Base-by-base conservation (phyloP, 345 rosid genomes). In the Eucalyptus tenuipes region DNA sequence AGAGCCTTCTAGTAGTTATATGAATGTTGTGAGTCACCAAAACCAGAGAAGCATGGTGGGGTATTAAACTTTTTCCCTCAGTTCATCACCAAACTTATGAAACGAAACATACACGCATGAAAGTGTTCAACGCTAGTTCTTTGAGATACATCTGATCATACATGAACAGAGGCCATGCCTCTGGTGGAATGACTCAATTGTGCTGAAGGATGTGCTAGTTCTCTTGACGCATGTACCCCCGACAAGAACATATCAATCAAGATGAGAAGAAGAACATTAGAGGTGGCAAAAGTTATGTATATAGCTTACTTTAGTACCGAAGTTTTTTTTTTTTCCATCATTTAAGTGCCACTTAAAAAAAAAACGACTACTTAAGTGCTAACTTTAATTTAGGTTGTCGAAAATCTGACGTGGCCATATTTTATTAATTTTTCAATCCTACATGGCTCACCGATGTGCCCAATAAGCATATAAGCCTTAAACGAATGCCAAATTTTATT, bases 391-490 rank as follows among this genome's bases (percentile, higher is more conserved):
- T 52, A 20, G 57, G 57, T 52, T 1, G 0, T 52, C 25, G 1
- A 52, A 52, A 52, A 52, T 52, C 25, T 0, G 2, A 52, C 1
- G 0, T 52, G 10, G 1, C 2, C 25, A 20, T 52, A 7, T 20
- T 52, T 20, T 52, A 52, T 52, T 52, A 52, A 52, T 18, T 52
- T 52, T 52, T 52, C 10, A 52, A 5, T 52, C 50, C 25, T 52
- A 52, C 0, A 1, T 20, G 57, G 10, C 57, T 52, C 10, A 52
- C 0, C 2, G 0, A 8, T 52, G 5, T 52, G 25, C 10, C 2
- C 2, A 20, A 2, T 52, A 52, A 52, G 57, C 57, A 20, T 52
- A 52, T 52, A 52, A 52, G 57, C 25, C 10, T 24, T 52, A 52
- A 52, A 18, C 5, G 2, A 52, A 52, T 52, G 57, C 25, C 5